Evolutionary conservation across 1,284 basidiomycete genomes (phyloP).

Genomic region (Bondarzewia mesenterica): DNA sequence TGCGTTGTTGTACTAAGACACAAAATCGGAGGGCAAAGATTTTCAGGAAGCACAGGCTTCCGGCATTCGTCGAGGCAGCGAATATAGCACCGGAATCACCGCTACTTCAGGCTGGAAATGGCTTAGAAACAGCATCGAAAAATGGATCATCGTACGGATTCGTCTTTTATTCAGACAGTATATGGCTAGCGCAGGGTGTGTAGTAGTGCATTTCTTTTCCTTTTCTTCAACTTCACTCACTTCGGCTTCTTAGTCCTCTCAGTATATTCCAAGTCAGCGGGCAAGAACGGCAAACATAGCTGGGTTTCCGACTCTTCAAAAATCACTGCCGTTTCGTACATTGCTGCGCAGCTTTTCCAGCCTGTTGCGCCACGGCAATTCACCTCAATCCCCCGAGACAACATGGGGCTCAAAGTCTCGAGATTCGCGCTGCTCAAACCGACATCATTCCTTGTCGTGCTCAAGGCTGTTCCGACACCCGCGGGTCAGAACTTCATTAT

Average conservation of each 20-base stretch:
- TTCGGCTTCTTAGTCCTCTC: neutral
- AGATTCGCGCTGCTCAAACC: neutral
- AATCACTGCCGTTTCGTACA: neutral
- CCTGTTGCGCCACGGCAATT: neutral
- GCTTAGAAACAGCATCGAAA: neutral
- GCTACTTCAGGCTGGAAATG: neutral
- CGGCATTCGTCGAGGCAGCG: neutral
- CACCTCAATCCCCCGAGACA: neutral
- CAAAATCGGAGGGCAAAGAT: neutral
- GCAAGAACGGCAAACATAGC: neutral
- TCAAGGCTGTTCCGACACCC: neutral
- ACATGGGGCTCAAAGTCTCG: neutral
- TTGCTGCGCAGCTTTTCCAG: neutral
- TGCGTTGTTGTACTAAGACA: neutral
- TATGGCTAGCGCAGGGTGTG: neutral
- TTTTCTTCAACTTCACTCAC: neutral
- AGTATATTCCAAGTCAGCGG: neutral
- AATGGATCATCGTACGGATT: neutral
- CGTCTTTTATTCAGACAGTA: neutral
- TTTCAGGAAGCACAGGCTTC: neutral
- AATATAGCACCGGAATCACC: neutral
- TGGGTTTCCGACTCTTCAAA: neutral
- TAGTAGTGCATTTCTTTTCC: too few relatives aligned
- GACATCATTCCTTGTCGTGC: neutral
- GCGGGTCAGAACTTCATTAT: neutral